Evolutionary conservation across 257 asterid species (phyloP).

Genomic region (Gentiana dahurica): DNA sequence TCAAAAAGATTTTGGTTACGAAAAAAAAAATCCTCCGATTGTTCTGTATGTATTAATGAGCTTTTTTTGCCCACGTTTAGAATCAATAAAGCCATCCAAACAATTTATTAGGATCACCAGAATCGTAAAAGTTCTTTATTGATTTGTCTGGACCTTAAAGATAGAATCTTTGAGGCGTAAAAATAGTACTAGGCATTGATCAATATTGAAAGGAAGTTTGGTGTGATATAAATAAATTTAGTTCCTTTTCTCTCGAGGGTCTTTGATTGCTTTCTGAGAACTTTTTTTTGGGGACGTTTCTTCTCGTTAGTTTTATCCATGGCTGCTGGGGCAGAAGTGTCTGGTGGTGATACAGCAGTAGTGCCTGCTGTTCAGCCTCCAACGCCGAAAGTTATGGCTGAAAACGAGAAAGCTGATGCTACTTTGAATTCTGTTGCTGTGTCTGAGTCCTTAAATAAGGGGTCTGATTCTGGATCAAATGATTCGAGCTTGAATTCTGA

Average conservation of each 20-base stretch:
- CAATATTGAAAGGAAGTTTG: conserved; percentile 8
- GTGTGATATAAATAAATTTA: conserved; percentile 1
- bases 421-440: conserved; percentile 21
- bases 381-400: conserved; percentile 31
- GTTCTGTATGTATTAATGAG: too few species aligned
- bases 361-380: conserved; percentile 38
- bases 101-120: too few species aligned
- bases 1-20: conserved; percentile 1
- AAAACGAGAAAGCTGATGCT: conserved; percentile 24
- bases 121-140: neutral
- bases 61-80: neutral
- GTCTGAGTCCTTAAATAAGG: conserved; percentile 26
- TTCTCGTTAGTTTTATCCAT: conserved; percentile 27
- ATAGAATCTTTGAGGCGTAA: conserved; percentile 22
- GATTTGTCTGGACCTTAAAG: conserved; percentile 14
- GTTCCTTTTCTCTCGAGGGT: neutral
- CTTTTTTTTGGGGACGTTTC: neutral
- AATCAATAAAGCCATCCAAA: too few species aligned
- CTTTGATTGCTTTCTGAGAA: conserved; percentile 7
- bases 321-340: conserved; percentile 85
- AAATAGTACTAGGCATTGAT: conserved; percentile 6
- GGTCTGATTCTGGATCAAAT: conserved; percentile 30
- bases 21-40: neutral
- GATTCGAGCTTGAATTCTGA: conserved; percentile 49
- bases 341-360: conserved; percentile 53